These are phyloP conservation scores for Westerdykella ornata DNA, from an alignment of 2,329 filamentous ascomycete genomes.

Conservation along the genomic window DNA sequence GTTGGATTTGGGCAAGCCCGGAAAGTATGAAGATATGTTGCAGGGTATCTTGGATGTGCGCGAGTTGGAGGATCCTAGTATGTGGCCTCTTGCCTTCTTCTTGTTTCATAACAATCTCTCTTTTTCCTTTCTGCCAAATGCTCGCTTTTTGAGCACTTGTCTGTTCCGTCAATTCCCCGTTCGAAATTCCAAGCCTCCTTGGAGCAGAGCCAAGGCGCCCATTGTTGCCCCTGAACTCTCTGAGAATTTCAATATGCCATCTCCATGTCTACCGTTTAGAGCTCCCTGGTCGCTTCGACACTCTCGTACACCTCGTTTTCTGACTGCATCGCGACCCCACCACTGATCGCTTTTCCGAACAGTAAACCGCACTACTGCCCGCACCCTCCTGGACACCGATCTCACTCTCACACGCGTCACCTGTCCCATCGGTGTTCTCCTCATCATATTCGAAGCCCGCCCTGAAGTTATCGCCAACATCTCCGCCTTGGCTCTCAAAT, in stretches of 20 bases:
- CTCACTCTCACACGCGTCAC: slow-evolving; percentile 80
- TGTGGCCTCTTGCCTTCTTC: slow-evolving; percentile 25
- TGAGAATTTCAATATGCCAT: too few relatives aligned
- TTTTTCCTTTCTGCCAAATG: not conserved
- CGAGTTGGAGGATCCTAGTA: slow-evolving; percentile 77
- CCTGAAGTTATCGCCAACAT: slow-evolving; percentile 99
- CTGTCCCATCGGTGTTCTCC: slow-evolving; percentile 91
- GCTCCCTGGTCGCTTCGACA: too few relatives aligned
- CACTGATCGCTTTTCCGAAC: slow-evolving; percentile 7
- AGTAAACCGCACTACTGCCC: slow-evolving; percentile 80
- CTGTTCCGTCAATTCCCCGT: too few relatives aligned
- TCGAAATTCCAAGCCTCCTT: too few relatives aligned
- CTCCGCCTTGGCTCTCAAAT: slow-evolving; percentile 90
- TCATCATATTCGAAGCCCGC: slow-evolving; percentile 97
- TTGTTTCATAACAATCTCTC: not conserved
- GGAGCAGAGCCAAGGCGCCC: too few relatives aligned
- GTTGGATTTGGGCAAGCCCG: slow-evolving; percentile 75
- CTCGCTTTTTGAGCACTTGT: not conserved
- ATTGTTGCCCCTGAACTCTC: too few relatives aligned
- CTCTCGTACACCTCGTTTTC: slow-evolving; percentile 1
- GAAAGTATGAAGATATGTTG: slow-evolving; percentile 97
- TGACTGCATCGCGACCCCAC: not conserved
- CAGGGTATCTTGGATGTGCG: slow-evolving; percentile 88
- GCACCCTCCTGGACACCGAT: slow-evolving; percentile 79
- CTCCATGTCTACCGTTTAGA: too few relatives aligned